Conservation (phyloP, 305 asterid species). For the Fraxinus nigra region DNA sequence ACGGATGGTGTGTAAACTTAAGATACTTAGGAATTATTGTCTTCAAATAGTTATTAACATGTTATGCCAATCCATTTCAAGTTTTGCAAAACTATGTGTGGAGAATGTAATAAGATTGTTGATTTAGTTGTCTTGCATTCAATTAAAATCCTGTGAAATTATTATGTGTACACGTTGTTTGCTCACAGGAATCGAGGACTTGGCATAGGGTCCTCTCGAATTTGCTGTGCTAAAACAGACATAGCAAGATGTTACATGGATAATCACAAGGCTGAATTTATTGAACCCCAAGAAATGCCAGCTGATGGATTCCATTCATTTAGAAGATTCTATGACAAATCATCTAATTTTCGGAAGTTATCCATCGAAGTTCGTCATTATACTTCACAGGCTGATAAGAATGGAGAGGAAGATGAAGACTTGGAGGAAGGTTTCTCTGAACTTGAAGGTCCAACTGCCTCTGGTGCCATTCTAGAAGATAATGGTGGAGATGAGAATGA, state of each 20-base stretch:
- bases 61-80: neutral
- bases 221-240: constrained; percentile 41
- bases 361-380: constrained; percentile 32
- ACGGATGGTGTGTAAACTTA: neutral
- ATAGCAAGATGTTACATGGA: constrained; percentile 28
- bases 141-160: neutral
- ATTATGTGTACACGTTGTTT: constrained; percentile 22
- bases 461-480: constrained; percentile 21
- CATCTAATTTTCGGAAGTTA: constrained; percentile 27
- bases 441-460: constrained; percentile 44
- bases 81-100: neutral
- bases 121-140: neutral
- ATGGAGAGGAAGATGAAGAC: constrained; percentile 30
- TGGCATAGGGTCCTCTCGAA: constrained; percentile 30
- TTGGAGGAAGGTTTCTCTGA: constrained; percentile 60
- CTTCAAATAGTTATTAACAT: neutral
- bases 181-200: constrained; percentile 51
- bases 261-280: constrained; percentile 22
- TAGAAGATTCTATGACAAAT: constrained; percentile 34
- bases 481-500: constrained; percentile 27
- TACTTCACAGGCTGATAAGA: constrained; percentile 50
- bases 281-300: constrained; percentile 25
- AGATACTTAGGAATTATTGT: neutral
- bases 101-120: neutral
- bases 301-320: constrained; percentile 30